These are phyloP conservation scores for Stellera chamaejasme DNA, from an alignment of 345 rosid genomes.

Conservation along the genomic window DNA sequence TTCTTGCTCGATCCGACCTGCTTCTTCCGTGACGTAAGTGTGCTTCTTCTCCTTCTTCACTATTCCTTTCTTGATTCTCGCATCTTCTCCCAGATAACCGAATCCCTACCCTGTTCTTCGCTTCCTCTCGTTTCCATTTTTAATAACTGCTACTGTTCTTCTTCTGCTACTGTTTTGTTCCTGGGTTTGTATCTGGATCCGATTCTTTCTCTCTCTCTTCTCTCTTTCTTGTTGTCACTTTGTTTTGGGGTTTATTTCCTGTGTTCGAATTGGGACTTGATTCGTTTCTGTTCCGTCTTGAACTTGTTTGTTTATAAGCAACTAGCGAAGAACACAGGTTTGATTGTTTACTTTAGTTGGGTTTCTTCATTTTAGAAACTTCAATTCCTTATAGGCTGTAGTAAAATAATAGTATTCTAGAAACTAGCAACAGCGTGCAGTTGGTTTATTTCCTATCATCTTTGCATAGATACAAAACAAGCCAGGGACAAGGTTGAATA, in stretches of 20 bases:
- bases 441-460: no score
- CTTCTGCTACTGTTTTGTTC: constrained; percentile 39
- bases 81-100: constrained; percentile 17
- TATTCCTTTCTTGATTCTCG: constrained; percentile 35
- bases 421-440: no score
- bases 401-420: no score
- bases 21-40: no score
- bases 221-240: constrained; percentile 9
- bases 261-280: constrained; percentile 18
- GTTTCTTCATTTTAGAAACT: constrained; percentile 9
- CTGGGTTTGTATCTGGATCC: constrained; percentile 76
- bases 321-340: constrained; percentile 14
- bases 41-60: constrained; percentile 16
- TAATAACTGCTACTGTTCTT: constrained; percentile 3
- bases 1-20: no score
- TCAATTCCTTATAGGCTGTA: constrained; percentile 12
- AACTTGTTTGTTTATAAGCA: constrained; percentile 8
- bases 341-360: constrained; percentile 8
- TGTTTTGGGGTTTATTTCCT: constrained; percentile 12
- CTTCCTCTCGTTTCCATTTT: background rate
- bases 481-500: no score
- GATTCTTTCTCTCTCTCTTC: constrained; percentile 17
- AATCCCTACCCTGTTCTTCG: constrained; percentile 14
- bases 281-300: constrained; percentile 13
- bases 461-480: no score